Percentiles rank a stretch among this genome's conserved stretches.
phyloP scores from a whole-genome alignment of 352 stramenopile species.

The Phytophthora hybrid region DNA sequence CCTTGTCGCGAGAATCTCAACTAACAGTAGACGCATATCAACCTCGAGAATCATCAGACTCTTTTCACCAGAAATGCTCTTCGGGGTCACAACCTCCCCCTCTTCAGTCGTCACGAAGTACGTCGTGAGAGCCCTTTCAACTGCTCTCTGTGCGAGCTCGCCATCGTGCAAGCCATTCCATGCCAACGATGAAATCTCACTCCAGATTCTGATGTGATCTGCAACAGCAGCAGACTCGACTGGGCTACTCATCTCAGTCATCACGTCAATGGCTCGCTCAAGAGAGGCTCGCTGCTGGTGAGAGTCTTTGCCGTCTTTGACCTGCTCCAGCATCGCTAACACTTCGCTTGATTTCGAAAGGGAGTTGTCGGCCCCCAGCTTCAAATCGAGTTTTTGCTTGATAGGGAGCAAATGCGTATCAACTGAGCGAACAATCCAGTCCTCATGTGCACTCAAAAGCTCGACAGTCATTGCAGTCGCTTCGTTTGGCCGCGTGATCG shows the following conservation, averaged over 20 bases:
- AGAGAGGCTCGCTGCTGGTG: conserved; percentile 39
- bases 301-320: conserved; percentile 70
- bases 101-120: conserved; percentile 47
- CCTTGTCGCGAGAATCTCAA: conserved; percentile 55
- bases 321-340: conserved; percentile 71
- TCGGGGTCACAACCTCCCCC: conserved; percentile 11
- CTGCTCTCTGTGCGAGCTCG: conserved; percentile 36
- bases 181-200: conserved; percentile 51
- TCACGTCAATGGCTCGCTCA: conserved; percentile 32
- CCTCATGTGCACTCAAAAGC: conserved; percentile 27
- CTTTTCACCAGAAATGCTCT: conserved; percentile 48
- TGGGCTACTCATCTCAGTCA: conserved; percentile 24
- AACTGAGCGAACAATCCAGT: conserved; percentile 46
- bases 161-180: conserved; percentile 57
- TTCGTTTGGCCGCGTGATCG: conserved; percentile 24
- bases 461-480: conserved; percentile 31
- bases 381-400: conserved; percentile 67
- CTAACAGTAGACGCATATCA: conserved; percentile 55
- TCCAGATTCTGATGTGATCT: conserved; percentile 52
- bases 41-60: conserved; percentile 64
- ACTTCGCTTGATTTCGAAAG: conserved; percentile 53
- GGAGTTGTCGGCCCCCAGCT: conserved; percentile 63
- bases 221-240: background rate
- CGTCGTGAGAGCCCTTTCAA: conserved; percentile 39
- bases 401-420: conserved; percentile 79